phyloP scores from a whole-genome alignment of 75 land plant species.

The Sequoia sempervirens region DNA sequence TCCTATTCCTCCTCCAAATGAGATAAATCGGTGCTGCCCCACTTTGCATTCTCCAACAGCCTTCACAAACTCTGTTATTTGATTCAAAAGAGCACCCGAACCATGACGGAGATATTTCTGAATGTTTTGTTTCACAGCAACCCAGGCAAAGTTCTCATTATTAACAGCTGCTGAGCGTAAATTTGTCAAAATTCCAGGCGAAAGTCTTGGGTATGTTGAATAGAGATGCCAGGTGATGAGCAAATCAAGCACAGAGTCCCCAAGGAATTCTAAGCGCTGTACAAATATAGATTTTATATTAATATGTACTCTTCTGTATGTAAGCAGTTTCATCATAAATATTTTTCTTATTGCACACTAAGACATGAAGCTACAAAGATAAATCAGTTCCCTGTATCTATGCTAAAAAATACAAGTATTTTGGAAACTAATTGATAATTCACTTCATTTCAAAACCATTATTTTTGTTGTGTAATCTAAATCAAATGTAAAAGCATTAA shows the following conservation, averaged over 20 bases:
- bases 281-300: neutral
- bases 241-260: slow-evolving; percentile 49
- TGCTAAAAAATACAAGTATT: neutral
- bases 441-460: neutral
- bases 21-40: slow-evolving; percentile 11
- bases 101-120: slow-evolving; percentile 47
- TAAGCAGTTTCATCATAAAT: neutral
- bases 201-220: slow-evolving; percentile 23
- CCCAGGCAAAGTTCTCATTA: slow-evolving; percentile 47
- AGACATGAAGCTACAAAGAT: neutral
- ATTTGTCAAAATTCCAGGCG: slow-evolving; percentile 39
- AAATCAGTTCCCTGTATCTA: neutral
- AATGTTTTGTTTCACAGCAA: slow-evolving; percentile 35
- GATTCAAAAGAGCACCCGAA: slow-evolving; percentile 33
- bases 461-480: neutral
- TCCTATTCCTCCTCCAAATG: slow-evolving; percentile 33
- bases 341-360: neutral
- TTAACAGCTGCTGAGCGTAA: slow-evolving; percentile 53
- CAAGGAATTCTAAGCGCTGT: slow-evolving; percentile 54
- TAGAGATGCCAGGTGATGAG: slow-evolving; percentile 40
- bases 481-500: neutral
- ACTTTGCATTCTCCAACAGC: slow-evolving; percentile 12
- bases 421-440: neutral
- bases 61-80: slow-evolving; percentile 31
- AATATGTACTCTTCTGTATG: neutral